Conservation (phyloP, 805 yeast species). For the Komagataella ulmi region DNA sequence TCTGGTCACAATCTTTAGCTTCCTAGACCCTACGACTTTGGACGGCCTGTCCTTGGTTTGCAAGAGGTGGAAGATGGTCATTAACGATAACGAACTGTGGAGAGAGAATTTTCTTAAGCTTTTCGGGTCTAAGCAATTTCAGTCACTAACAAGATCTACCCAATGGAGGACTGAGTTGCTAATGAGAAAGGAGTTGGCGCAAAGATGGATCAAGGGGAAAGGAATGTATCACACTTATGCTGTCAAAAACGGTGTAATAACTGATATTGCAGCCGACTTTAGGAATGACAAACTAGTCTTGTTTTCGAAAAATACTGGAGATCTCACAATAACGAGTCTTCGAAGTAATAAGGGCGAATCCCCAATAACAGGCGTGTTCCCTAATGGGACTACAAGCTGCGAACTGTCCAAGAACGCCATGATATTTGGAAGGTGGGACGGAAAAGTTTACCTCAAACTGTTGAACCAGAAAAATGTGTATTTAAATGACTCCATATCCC, state of each 20-base stretch:
- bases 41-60: constrained; percentile 29
- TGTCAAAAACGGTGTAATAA: constrained; percentile 8
- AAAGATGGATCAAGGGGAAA: constrained; percentile 25
- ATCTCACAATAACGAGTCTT: constrained; percentile 10
- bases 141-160: constrained; percentile 28
- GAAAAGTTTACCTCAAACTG: constrained; percentile 12
- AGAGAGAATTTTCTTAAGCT: constrained; percentile 25
- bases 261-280: constrained; percentile 15
- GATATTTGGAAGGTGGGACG: constrained; percentile 20
- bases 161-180: constrained; percentile 35
- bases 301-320: constrained; percentile 13
- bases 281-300: constrained; percentile 10
- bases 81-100: constrained; percentile 35
- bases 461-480: constrained; percentile 1
- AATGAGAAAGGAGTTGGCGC: constrained; percentile 19
- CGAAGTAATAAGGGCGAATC: constrained; percentile 12
- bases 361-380: constrained; percentile 8
- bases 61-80: constrained; percentile 29
- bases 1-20: constrained; percentile 27
- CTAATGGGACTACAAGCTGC: constrained; percentile 17
- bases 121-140: constrained; percentile 25
- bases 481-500: constrained; percentile 5
- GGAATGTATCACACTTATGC: constrained; percentile 11
- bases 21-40: constrained; percentile 31
- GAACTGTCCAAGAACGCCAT: constrained; percentile 13